phyloP scores from a whole-genome alignment of 140 eudicot species.

The Oenanthe javanica region DNA sequence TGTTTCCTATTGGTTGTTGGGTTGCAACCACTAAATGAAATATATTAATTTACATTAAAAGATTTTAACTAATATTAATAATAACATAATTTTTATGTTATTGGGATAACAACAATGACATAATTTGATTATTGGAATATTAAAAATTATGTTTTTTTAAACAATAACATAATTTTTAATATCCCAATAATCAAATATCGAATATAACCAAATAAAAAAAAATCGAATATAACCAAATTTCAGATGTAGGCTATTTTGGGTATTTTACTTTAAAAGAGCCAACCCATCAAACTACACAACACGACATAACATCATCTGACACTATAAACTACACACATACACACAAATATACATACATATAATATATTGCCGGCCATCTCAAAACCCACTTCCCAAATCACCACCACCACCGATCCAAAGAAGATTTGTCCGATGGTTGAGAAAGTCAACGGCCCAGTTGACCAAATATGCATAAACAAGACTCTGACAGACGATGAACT shows the following conservation, averaged over 20 bases:
- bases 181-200: no score
- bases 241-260: neutral
- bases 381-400: neutral
- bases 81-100: no score
- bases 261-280: neutral
- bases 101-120: no score
- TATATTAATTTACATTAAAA: no score
- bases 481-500: constrained; percentile 76
- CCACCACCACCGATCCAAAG: neutral
- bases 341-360: neutral
- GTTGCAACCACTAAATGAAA: no score
- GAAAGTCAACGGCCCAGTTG: neutral
- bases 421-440: neutral
- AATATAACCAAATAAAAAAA: no score
- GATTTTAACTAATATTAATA: no score
- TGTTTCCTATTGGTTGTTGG: no score
- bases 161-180: no score
- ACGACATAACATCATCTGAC: neutral
- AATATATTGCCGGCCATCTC: neutral
- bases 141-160: no score
- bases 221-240: no score
- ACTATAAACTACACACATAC: neutral
- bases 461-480: constrained; percentile 37
- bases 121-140: no score
- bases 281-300: neutral